Percentiles rank a stretch among this genome's conserved stretches.
phyloP scores from a whole-genome alignment of 2,329 filamentous ascomycete species.

The Bipolaris sorokiniana region DNA sequence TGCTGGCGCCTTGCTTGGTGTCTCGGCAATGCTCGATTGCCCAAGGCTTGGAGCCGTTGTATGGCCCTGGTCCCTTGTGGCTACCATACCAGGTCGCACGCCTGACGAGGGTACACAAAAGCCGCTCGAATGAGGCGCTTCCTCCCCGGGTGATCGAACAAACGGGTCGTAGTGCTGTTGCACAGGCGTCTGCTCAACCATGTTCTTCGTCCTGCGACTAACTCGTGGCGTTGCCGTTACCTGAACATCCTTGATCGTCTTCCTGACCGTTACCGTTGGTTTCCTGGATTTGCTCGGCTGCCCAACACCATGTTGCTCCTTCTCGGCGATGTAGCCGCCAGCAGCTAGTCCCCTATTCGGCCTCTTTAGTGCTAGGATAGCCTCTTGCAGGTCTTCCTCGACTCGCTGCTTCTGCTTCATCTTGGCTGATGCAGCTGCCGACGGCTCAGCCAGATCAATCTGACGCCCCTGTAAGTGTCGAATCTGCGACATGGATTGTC shows the following conservation, averaged over 20 bases:
- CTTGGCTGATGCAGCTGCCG: constrained; percentile 62
- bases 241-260: constrained; percentile 44
- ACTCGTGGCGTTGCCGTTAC: constrained; percentile 54
- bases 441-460: constrained; percentile 61
- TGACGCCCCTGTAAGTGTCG: constrained; percentile 59
- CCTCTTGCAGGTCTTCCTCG: constrained; percentile 73
- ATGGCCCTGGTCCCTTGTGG: constrained; percentile 38
- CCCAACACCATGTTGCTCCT: constrained; percentile 61
- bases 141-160: constrained; percentile 19
- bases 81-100: constrained; percentile 37
- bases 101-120: constrained; percentile 52
- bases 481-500: constrained; percentile 50
- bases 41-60: constrained; percentile 38
- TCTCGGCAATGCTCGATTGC: constrained; percentile 48
- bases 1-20: constrained; percentile 50
- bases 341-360: constrained; percentile 75
- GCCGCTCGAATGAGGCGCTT: constrained; percentile 34
- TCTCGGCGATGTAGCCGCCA: constrained; percentile 69
- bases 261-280: constrained; percentile 35
- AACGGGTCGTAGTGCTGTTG: constrained; percentile 37
- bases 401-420: constrained; percentile 69
- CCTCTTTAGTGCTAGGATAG: constrained; percentile 75
- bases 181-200: constrained; percentile 40
- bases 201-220: constrained; percentile 40
- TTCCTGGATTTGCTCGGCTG: constrained; percentile 38